Evolutionary conservation across 441 rosid genomes (phyloP).

Genomic region (Erodium texanum): DNA sequence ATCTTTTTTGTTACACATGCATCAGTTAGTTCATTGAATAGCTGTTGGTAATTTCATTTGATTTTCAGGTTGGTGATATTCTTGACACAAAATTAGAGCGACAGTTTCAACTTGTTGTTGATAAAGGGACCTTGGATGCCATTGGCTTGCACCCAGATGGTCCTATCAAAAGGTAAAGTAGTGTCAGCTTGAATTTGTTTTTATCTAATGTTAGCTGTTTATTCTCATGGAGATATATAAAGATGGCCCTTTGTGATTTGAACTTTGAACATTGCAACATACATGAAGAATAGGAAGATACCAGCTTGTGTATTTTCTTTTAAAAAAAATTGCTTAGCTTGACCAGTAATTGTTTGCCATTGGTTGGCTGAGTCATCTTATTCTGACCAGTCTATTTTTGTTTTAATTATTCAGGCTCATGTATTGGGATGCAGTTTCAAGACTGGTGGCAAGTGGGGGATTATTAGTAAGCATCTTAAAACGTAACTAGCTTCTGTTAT

Average conservation of each 20-base stretch:
- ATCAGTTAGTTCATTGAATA: background rate
- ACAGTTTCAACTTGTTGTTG: constrained; percentile 74
- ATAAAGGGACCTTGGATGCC: constrained; percentile 94
- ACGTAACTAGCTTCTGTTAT: background rate
- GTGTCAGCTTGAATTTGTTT: background rate
- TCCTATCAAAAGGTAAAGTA: constrained; percentile 59
- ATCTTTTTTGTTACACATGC: background rate
- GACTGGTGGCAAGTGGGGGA: constrained; percentile 70
- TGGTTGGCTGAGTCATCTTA: background rate
- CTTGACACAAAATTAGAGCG: constrained; percentile 61
- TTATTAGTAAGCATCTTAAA: constrained; percentile 48
- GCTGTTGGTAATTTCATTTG: constrained; percentile 11
- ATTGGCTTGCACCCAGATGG: constrained; percentile 95
- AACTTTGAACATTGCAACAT: background rate
- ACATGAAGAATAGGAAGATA: too few species aligned
- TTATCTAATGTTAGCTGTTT: background rate
- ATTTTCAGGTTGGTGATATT: constrained; percentile 70
- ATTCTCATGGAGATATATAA: background rate
- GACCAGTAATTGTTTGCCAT: background rate
- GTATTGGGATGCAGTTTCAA: constrained; percentile 87
- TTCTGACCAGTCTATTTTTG: background rate
- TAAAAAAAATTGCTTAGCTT: background rate
- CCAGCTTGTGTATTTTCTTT: background rate
- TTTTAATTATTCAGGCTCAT: constrained; percentile 42
- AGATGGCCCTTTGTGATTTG: background rate